phyloP scores from a whole-genome alignment of 768 basidiomycete species.

The Imleria badia region DNA sequence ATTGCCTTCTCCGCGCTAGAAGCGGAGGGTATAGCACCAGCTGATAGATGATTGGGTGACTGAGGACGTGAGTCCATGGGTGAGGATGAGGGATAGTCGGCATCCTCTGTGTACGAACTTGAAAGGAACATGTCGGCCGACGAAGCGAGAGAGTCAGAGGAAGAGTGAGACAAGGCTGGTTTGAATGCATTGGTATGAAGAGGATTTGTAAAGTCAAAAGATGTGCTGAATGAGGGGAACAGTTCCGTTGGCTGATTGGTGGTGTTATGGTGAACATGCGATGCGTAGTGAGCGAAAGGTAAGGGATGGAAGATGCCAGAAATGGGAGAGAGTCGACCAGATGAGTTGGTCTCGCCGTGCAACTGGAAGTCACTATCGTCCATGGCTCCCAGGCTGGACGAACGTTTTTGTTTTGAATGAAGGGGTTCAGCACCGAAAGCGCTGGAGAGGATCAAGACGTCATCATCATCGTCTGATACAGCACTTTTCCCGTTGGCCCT shows the following conservation, averaged over 20 bases:
- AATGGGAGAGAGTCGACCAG: slow-evolving; percentile 25
- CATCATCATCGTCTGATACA: slow-evolving; percentile 45
- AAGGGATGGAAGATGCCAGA: slow-evolving; percentile 19
- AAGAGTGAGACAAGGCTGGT: slow-evolving; percentile 18
- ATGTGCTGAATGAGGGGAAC: slow-evolving; percentile 24
- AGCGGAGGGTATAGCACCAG: slow-evolving; percentile 25
- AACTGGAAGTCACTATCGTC: slow-evolving; percentile 34
- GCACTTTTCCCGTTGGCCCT: slow-evolving; percentile 18
- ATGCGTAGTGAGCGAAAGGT: slow-evolving; percentile 11
- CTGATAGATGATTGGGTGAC: slow-evolving; percentile 11
- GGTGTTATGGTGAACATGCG: slow-evolving; percentile 12
- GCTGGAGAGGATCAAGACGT: slow-evolving; percentile 51
- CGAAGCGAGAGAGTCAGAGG: slow-evolving; percentile 16
- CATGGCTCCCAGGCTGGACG: slow-evolving; percentile 46
- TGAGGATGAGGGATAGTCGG: slow-evolving; percentile 7
- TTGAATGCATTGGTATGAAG: slow-evolving; percentile 30
- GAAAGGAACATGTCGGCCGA: slow-evolving; percentile 6
- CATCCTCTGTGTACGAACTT: slow-evolving; percentile 1
- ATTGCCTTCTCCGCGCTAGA: slow-evolving; percentile 59
- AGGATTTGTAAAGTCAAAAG: slow-evolving; percentile 24
- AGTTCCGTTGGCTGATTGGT: slow-evolving; percentile 14
- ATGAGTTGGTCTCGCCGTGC: slow-evolving; percentile 7
- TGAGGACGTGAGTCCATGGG: slow-evolving; percentile 11
- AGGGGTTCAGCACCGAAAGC: slow-evolving; percentile 23
- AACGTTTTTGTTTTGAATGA: slow-evolving; percentile 38